These are phyloP conservation scores for Nothomitra cinnamomea DNA, from an alignment of 2,329 filamentous ascomycete species.

Conservation along the genomic window DNA sequence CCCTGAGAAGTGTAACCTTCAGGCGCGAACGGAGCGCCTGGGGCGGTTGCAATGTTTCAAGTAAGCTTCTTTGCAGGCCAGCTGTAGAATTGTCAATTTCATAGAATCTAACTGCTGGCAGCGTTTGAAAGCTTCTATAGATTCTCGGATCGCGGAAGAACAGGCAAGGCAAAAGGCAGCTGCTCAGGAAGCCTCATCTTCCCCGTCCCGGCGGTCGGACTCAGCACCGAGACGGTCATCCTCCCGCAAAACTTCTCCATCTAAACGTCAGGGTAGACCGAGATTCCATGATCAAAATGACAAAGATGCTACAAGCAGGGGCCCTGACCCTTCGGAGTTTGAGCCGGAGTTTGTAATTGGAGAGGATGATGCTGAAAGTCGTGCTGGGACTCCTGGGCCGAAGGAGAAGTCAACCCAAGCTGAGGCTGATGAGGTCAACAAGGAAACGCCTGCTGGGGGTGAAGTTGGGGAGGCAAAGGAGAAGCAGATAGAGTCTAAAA, in stretches of 20 bases:
- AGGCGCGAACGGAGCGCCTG: not conserved
- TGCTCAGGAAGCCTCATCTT: constrained; percentile 5
- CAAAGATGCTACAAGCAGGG: constrained; percentile 27
- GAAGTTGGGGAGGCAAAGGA: constrained; percentile 11
- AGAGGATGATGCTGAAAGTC: constrained; percentile 54
- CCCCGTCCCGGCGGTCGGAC: constrained; percentile 10
- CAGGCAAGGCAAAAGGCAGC: constrained; percentile 12
- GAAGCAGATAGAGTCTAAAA: constrained; percentile 12
- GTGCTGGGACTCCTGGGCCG: constrained; percentile 39
- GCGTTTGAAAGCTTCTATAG: constrained; percentile 72
- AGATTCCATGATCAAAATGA: constrained; percentile 15
- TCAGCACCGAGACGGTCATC: constrained; percentile 13
- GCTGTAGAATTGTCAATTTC: not conserved
- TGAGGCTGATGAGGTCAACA: not conserved
- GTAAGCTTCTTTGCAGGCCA: not conserved
- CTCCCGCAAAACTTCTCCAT: constrained; percentile 17
- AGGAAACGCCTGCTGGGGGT: constrained; percentile 9
- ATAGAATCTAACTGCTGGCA: constrained; percentile 20
- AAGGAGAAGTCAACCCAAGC: constrained; percentile 16
- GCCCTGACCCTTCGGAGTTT: constrained; percentile 73
- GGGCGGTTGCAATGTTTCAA: constrained; percentile 4
- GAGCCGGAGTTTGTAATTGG: constrained; percentile 76
- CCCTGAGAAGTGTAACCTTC: not conserved
- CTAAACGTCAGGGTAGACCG: constrained; percentile 19
- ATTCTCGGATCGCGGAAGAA: constrained; percentile 78